A percentile compares a stretch with the other conserved stretches of the same genome.
Conservation (phyloP, 1,284 basidiomycete genomes). For the Thecaphora frezii region DNA sequence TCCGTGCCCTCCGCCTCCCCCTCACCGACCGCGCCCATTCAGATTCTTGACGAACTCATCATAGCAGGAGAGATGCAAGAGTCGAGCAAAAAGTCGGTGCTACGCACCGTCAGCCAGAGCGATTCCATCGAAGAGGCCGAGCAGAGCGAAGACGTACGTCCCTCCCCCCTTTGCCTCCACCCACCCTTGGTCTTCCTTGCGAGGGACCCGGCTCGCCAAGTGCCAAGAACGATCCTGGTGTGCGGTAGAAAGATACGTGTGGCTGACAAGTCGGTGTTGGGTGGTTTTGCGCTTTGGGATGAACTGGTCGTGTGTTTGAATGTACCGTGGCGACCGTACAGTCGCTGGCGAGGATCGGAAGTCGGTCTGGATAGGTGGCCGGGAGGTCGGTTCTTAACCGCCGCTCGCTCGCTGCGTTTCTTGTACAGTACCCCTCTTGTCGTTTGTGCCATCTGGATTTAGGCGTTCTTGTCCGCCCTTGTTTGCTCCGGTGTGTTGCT, state of each 20-base stretch:
- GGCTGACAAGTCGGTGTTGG: no score
- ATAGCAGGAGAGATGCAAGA: slow-evolving; percentile 98
- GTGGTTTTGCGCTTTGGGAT: not conserved
- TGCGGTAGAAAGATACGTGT: not conserved
- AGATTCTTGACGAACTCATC: slow-evolving; percentile 84
- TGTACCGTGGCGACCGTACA: no score
- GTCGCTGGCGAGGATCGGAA: slow-evolving; percentile 50
- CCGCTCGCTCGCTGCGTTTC: no score
- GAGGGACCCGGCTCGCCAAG: no score
- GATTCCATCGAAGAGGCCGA: slow-evolving; percentile 59
- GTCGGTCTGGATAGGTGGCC: slow-evolving; percentile 48
- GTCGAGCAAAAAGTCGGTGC: slow-evolving; percentile 94
- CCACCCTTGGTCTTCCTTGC: not conserved
- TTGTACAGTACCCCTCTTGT: no score
- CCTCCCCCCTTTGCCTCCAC: slow-evolving; percentile 1
- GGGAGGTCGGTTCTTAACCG: no score
- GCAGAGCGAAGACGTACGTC: slow-evolving; percentile 57
- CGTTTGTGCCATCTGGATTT: no score
- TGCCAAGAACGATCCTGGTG: no score
- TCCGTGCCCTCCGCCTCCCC: not conserved
- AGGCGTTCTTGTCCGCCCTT: no score
- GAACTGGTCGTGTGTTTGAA: not conserved
- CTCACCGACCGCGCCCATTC: not conserved
- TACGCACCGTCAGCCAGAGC: slow-evolving; percentile 71
- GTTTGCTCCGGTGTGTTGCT: no score